Base-by-base conservation (phyloP, 2,329 filamentous ascomycete species). In the Blastomyces gilchristii region DNA sequence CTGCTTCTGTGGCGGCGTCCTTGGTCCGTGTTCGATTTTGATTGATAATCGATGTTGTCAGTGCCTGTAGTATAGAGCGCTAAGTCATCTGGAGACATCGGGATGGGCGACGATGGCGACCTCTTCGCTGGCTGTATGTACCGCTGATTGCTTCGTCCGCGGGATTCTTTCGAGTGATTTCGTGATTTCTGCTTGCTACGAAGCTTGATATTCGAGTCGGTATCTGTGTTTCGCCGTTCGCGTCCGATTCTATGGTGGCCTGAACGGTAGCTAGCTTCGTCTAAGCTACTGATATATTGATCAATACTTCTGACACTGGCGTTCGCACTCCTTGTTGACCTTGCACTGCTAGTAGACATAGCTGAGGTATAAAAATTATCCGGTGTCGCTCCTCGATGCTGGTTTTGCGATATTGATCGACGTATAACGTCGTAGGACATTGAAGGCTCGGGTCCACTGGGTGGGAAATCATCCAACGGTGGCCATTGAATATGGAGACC, bases 71-170 rank as follows among this genome's bases (percentile, higher is more conserved):
- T 76, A 65, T 78, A 80, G 54, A 72, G 71, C 59, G 76, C 71
- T 64, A 90, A 73, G 69, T 97, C 91, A 69, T 96, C 90, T 0
- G 91, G 91, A 2, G 92, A 96, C 92, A 97, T 97, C 2, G 92
- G 91, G 1, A 96, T 83, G 0, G 93, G 93, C 0, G 93, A 97
- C 1, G 91, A 95, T 0, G 93, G 93, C 0, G 93, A 97, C 28
- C 89, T 83, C 76, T 96, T 96, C 14, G 86, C 84, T 22, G 88
- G 85, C 71, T 86, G 88, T 66, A 88, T 91, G 67, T 86, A 87
- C 28, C 87, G 83, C 54, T 83, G 81, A 14, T 82, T 78, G 31
- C 82, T 82, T 65, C 89, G 83, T 25, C 89, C 89, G 63, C 89
- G 85, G 52, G 69, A 69, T 25, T 88, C 87, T 67, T 87, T 84